phyloP scores from a whole-genome alignment of 169 alveolate genomes.

The Ichthyophthirius multifiliis region DNA sequence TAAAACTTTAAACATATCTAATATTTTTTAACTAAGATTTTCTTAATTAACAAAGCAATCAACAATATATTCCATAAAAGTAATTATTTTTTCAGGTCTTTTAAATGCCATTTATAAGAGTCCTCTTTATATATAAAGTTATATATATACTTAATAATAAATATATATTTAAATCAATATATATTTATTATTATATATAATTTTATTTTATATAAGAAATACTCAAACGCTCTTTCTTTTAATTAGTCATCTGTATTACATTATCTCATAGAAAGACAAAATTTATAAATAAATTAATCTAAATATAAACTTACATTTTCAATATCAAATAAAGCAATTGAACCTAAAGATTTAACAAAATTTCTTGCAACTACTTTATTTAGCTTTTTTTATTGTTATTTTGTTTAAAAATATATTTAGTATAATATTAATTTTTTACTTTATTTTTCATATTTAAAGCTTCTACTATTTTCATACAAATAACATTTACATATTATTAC shows the following conservation, averaged over 20 bases:
- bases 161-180: neutral
- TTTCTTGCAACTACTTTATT: neutral
- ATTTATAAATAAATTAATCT: neutral
- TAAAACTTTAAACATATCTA: no score
- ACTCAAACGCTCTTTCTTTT: constrained; percentile 15
- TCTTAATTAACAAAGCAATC: neutral
- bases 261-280: constrained; percentile 7
- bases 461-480: neutral
- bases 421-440: neutral
- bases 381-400: neutral
- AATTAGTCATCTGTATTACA: neutral
- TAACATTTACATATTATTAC: neutral
- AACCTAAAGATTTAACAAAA: neutral
- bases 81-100: neutral
- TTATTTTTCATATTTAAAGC: neutral
- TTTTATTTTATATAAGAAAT: no score
- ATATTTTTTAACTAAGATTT: no score
- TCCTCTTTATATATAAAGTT: neutral
- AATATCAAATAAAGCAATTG: neutral
- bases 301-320: neutral
- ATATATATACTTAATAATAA: neutral
- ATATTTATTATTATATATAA: no score
- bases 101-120: neutral
- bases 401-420: neutral
- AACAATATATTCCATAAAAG: neutral